A percentile compares a stretch with the other conserved stretches of the same genome.
Evolutionary conservation across 139 green algal genomes (phyloP).

Genomic region (Coelastrella sp.): DNA sequence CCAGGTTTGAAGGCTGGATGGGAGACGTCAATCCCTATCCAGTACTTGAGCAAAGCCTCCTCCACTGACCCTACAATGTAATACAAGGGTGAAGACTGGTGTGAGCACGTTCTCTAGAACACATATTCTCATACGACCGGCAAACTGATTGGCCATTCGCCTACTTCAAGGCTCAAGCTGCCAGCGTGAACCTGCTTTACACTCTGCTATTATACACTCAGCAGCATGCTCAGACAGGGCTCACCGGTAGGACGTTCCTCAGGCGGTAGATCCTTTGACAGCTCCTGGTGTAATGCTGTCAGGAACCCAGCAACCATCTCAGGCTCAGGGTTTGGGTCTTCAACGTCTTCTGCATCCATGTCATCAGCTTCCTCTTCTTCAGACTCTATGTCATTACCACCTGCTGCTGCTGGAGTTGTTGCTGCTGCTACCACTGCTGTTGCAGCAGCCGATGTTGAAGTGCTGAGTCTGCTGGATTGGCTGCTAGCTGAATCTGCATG

Average conservation of each 20-base stretch:
- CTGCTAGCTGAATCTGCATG: no score
- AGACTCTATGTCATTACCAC: neutral
- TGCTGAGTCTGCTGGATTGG: no score
- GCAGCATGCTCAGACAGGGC: neutral
- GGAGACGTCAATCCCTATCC: neutral
- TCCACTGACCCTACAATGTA: neutral
- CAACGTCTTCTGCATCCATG: neutral
- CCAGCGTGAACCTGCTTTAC: neutral
- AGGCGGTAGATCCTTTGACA: neutral
- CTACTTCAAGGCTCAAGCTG: no score
- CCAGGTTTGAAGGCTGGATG: neutral
- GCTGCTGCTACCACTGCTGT: neutral
- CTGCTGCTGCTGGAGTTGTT: neutral
- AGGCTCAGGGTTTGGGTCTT: neutral
- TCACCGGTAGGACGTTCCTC: neutral
- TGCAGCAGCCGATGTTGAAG: neutral
- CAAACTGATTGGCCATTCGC: neutral
- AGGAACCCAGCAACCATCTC: neutral
- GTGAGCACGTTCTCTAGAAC: neutral
- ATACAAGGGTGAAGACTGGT: neutral
- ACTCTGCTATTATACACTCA: neutral
- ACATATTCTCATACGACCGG: neutral
- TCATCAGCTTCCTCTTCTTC: neutral
- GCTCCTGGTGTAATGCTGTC: neutral
- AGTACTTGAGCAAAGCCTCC: neutral